Conservation (phyloP, 257 asterid species). For the Cinchona pubescens region DNA sequence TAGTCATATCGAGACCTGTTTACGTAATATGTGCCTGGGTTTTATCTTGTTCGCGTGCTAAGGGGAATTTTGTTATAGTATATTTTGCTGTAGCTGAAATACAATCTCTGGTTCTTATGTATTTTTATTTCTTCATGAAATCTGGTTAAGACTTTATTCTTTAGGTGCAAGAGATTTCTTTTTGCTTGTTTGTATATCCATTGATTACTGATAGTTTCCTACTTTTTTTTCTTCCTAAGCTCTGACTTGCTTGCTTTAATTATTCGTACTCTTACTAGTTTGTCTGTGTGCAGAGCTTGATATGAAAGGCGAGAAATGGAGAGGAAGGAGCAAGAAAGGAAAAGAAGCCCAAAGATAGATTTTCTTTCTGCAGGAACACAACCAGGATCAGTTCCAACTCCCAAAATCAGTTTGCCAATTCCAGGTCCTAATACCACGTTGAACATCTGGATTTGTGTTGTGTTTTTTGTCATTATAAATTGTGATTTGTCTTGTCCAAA, state of each 20-base stretch:
- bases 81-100: background rate
- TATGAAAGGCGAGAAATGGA: constrained; percentile 76
- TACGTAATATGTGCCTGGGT: background rate
- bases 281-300: constrained; percentile 54
- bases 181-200: background rate
- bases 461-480: background rate
- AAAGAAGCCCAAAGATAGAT: constrained; percentile 73
- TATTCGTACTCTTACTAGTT: background rate
- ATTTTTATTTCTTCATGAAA: background rate
- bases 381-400: constrained; percentile 58
- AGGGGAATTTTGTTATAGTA: background rate
- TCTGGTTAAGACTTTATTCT: background rate
- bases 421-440: constrained; percentile 45
- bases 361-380: constrained; percentile 80
- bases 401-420: constrained; percentile 59
- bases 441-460: background rate
- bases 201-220: background rate
- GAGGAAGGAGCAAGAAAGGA: constrained; percentile 89
- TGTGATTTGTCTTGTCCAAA: background rate
- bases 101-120: background rate
- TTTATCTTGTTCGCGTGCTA: background rate
- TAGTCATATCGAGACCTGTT: background rate
- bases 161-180: background rate
- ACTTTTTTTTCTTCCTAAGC: background rate
- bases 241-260: background rate